phyloP scores from a whole-genome alignment of 495 filamentous ascomycete species.

The Penicillium turbatum region DNA sequence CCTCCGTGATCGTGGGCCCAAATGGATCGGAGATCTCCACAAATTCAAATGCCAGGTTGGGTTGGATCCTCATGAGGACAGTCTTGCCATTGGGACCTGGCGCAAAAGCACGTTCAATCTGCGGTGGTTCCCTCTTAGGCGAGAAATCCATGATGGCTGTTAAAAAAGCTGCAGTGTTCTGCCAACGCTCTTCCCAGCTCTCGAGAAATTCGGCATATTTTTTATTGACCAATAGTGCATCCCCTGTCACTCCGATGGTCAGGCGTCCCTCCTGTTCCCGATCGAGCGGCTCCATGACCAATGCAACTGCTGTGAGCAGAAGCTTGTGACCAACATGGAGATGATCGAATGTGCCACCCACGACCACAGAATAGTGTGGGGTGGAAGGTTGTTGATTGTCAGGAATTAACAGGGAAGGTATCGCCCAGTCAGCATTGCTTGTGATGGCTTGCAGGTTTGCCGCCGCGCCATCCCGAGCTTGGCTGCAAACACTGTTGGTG shows the following conservation, averaged over 20 bases:
- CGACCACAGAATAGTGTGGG: slow-evolving; percentile 58
- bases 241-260: slow-evolving; percentile 83
- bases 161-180: slow-evolving; percentile 66
- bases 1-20: slow-evolving; percentile 85
- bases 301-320: slow-evolving; percentile 76
- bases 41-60: slow-evolving; percentile 57
- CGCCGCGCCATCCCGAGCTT: slow-evolving; percentile 18
- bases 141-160: slow-evolving; percentile 61
- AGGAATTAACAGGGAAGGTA: slow-evolving; percentile 21
- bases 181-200: slow-evolving; percentile 68
- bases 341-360: slow-evolving; percentile 96
- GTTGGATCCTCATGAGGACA: slow-evolving; percentile 44
- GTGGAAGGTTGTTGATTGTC: slow-evolving; percentile 19
- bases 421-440: slow-evolving; percentile 26
- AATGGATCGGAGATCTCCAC: slow-evolving; percentile 84
- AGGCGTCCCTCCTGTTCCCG: slow-evolving; percentile 49
- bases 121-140: slow-evolving; percentile 20
- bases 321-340: slow-evolving; percentile 95
- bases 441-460: slow-evolving; percentile 28
- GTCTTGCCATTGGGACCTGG: slow-evolving; percentile 49
- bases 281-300: slow-evolving; percentile 54
- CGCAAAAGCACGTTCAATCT: slow-evolving; percentile 30
- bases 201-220: slow-evolving; percentile 78
- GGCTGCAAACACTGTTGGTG: slow-evolving; percentile 19
- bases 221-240: slow-evolving; percentile 80